phyloP scores from a whole-genome alignment of 176 grass and related monocot species.

The Metroxylon sagu region DNA sequence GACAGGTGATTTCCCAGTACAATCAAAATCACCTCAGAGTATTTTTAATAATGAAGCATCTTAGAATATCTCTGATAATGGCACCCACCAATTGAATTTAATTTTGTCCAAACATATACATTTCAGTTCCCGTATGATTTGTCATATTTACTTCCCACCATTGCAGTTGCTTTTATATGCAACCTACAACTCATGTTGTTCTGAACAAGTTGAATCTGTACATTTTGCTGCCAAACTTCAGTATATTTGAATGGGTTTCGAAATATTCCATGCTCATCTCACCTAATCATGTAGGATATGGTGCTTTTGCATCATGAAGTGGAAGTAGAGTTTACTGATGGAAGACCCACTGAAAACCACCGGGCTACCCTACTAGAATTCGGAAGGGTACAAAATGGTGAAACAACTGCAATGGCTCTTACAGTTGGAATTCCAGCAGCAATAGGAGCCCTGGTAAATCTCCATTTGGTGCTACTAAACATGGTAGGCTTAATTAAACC shows the following conservation, averaged over 20 bases:
- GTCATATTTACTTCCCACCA: too few relatives aligned
- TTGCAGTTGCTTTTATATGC: too few relatives aligned
- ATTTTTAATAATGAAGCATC: too few relatives aligned
- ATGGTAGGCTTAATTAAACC: not conserved
- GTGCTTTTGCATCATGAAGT: constrained; percentile 91
- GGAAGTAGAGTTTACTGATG: constrained; percentile 55
- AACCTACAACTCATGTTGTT: too few relatives aligned
- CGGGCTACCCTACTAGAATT: constrained; percentile 71
- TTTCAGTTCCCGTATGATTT: too few relatives aligned
- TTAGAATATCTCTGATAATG: too few relatives aligned
- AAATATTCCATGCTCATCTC: not conserved
- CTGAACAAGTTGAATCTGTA: too few relatives aligned
- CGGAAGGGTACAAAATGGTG: constrained; percentile 54
- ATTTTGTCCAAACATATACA: too few relatives aligned
- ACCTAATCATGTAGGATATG: constrained; percentile 58
- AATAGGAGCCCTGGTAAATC: constrained; percentile 65
- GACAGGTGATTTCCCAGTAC: too few relatives aligned
- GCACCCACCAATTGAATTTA: too few relatives aligned
- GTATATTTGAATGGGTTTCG: not conserved
- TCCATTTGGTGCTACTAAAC: constrained; percentile 3
- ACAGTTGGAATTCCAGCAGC: constrained; percentile 84
- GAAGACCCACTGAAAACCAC: constrained; percentile 59
- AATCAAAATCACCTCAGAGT: too few relatives aligned
- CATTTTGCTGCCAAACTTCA: not conserved
- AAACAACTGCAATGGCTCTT: constrained; percentile 76